phyloP scores from a whole-genome alignment of 805 yeast genomes.

The Candida orba region DNA sequence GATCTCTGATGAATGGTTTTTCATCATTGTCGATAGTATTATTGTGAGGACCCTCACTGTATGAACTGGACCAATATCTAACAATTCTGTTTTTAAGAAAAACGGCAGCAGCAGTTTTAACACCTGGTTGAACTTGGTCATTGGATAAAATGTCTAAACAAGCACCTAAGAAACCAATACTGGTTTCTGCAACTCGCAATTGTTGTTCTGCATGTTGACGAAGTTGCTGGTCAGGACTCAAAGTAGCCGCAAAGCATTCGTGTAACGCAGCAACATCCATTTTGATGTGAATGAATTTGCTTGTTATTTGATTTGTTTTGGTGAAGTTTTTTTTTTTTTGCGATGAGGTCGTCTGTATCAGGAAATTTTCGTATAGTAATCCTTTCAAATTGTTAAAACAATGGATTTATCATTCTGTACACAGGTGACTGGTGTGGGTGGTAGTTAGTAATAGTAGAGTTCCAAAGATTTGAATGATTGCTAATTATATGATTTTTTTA shows the following conservation, averaged over 20 bases:
- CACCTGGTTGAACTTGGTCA: slow-evolving; percentile 40
- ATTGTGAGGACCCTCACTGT: slow-evolving; percentile 24
- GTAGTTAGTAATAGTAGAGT: too few relatives aligned
- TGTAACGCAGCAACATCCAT: slow-evolving; percentile 70
- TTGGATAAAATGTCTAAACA: slow-evolving; percentile 69
- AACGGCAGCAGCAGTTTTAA: slow-evolving; percentile 70
- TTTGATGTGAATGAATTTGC: background rate
- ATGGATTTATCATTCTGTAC: too few relatives aligned
- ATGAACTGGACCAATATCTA: slow-evolving; percentile 47
- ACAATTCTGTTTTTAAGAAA: slow-evolving; percentile 72
- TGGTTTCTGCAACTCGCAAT: slow-evolving; percentile 47
- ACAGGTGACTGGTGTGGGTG: too few relatives aligned
- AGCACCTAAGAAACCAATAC: slow-evolving; percentile 74
- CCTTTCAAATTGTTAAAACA: too few relatives aligned
- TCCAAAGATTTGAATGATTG: too few relatives aligned
- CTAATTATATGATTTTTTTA: too few relatives aligned
- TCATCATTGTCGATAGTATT: slow-evolving; percentile 55
- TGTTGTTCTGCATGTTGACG: slow-evolving; percentile 67
- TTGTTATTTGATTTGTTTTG: background rate
- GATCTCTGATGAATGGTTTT: slow-evolving; percentile 62
- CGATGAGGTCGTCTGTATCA: background rate
- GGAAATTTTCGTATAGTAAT: background rate
- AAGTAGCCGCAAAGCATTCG: slow-evolving; percentile 73
- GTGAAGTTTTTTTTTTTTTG: background rate
- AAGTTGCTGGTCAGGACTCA: slow-evolving; percentile 53